A percentile compares a stretch with the other conserved stretches of the same genome.
These are phyloP conservation scores for Afroboletus lepidellus DNA, from an alignment of 1,284 basidiomycete genomes.

Conservation along the genomic window DNA sequence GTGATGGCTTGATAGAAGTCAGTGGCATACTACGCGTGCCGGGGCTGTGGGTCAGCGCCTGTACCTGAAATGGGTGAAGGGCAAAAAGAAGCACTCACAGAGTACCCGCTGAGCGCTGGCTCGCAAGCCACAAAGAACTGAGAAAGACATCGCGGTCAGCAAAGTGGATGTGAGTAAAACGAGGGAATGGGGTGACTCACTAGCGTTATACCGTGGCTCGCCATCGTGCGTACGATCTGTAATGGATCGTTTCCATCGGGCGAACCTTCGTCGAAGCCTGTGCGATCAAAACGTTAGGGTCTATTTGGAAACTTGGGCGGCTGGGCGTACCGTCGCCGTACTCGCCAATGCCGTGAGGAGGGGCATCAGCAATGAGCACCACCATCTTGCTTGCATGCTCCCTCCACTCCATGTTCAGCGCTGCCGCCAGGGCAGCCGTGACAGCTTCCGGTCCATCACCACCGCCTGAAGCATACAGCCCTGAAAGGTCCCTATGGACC, in stretches of 20 bases:
- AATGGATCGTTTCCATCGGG: conserved; percentile 94
- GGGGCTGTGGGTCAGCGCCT: conserved; percentile 22
- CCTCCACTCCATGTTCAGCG: conserved; percentile 89
- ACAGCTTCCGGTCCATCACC: conserved; percentile 98
- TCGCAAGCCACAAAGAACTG: conserved; percentile 99
- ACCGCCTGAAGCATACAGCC: conserved; percentile 89
- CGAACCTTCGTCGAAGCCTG: conserved; percentile 88
- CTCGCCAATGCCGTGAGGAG: conserved; percentile 92
- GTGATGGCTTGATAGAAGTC: conserved; percentile 96
- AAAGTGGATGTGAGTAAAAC: background rate
- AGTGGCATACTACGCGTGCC: conserved; percentile 67
- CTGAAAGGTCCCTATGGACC: conserved; percentile 83
- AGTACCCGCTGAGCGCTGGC: conserved; percentile 92
- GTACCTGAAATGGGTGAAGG: conserved; percentile 14
- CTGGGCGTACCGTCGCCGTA: conserved; percentile 79
- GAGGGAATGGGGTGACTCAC: conserved; percentile 40
- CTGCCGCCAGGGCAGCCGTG: conserved; percentile 90
- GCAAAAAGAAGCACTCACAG: conserved; percentile 48
- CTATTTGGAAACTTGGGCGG: background rate
- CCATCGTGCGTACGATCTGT: conserved; percentile 86
- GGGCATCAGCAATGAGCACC: conserved; percentile 95
- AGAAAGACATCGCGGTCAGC: conserved; percentile 1
- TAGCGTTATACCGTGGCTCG: conserved; percentile 84
- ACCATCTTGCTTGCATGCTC: conserved; percentile 90
- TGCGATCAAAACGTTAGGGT: conserved; percentile 12